Percentiles rank a stretch among this genome's conserved stretches.
These are phyloP conservation scores for Theobroma grandiflorum DNA, from an alignment of 441 rosid species.

Conservation along the genomic window DNA sequence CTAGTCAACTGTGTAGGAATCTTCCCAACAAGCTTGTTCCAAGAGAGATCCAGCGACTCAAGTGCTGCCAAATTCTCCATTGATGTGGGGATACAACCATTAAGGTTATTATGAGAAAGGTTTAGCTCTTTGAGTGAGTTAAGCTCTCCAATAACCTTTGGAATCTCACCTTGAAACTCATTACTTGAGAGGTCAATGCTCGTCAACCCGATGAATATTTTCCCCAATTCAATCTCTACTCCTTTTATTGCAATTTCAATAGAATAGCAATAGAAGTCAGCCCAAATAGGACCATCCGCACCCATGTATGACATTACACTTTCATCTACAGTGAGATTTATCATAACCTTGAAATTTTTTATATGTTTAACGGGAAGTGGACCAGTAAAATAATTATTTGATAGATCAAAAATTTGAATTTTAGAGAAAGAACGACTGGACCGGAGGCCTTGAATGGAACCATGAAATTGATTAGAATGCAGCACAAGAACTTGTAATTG, in stretches of 20 bases:
- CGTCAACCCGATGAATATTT: background rate
- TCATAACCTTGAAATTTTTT: slow-evolving; percentile 19
- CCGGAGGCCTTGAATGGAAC: background rate
- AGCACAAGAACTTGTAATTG: slow-evolving; percentile 12
- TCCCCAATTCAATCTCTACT: background rate
- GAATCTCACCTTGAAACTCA: slow-evolving; percentile 33
- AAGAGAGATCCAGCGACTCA: background rate
- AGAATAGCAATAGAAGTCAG: slow-evolving; percentile 15
- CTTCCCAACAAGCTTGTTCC: background rate
- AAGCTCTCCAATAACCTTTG: background rate
- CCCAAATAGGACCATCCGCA: accelerated
- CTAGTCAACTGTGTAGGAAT: background rate
- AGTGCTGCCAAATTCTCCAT: slow-evolving; percentile 22
- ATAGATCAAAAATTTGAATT: slow-evolving; percentile 19
- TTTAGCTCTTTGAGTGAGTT: background rate
- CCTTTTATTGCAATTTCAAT: slow-evolving; percentile 29
- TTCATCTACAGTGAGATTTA: background rate
- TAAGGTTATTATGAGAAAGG: slow-evolving; percentile 32
- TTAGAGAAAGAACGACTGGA: background rate
- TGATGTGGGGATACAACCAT: slow-evolving; percentile 35
- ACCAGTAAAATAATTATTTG: slow-evolving; percentile 18
- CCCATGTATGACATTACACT: background rate
- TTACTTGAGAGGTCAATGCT: slow-evolving; percentile 34
- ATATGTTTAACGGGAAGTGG: background rate
- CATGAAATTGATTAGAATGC: background rate